Evolutionary conservation across 2,329 filamentous ascomycete species (phyloP).

Genomic region (Ophiosphaerella narmari): DNA sequence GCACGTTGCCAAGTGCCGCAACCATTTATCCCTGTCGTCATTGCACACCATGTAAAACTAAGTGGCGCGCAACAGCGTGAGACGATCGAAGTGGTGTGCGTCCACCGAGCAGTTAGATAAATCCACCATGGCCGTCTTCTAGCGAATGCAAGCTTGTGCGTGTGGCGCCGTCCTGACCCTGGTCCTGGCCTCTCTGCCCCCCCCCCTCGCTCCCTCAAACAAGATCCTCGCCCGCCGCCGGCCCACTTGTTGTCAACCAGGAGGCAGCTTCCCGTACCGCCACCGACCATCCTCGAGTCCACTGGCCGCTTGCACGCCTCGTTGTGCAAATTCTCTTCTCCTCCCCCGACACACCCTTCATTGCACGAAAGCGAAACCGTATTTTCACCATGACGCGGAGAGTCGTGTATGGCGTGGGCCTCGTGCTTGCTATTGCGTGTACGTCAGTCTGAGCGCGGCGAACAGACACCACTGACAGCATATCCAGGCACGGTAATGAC

Average conservation of each 20-base stretch:
- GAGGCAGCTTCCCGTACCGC: conserved; percentile 1
- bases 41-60: conserved; percentile 2
- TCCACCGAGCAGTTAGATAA: conserved; percentile 3
- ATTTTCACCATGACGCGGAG: conserved; percentile 51
- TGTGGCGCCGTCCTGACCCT: too few species aligned
- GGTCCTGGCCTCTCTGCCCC: too few species aligned
- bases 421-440: conserved; percentile 54
- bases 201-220: background rate
- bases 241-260: background rate
- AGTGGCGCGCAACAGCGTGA: background rate
- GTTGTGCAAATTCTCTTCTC: conserved; percentile 8
- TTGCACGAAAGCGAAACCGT: background rate
- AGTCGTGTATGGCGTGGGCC: conserved; percentile 54
- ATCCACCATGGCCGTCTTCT: too few species aligned
- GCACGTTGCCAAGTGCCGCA: background rate
- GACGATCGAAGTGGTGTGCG: conserved; percentile 8
- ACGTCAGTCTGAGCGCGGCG: conserved; percentile 10
- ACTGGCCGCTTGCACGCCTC: background rate
- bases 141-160: too few species aligned
- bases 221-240: background rate
- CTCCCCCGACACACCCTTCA: background rate
- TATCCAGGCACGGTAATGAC: conserved; percentile 70
- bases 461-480: conserved; percentile 1
- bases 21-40: conserved; percentile 15
- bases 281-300: conserved; percentile 9